Percentiles rank a stretch among this genome's conserved stretches.
phyloP scores from a whole-genome alignment of 805 yeast species.

The Ogataea neopini region DNA sequence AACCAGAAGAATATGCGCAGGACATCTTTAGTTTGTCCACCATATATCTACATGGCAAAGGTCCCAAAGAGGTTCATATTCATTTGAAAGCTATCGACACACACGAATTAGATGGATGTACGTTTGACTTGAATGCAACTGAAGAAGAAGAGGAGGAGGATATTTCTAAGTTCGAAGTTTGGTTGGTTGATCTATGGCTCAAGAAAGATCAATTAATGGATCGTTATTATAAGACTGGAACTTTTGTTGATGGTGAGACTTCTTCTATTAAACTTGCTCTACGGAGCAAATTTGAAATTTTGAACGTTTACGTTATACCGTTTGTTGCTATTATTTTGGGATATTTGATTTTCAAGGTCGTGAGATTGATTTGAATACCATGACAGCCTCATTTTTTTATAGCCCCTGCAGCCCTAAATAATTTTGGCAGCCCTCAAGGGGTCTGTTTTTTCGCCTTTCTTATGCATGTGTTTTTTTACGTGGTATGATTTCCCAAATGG shows the following conservation, averaged over 20 bases:
- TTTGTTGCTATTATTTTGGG: slow-evolving; percentile 4
- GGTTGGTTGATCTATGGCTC: slow-evolving; percentile 76
- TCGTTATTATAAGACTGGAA: slow-evolving; percentile 56
- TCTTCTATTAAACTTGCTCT: slow-evolving; percentile 25
- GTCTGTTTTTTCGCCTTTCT: no score
- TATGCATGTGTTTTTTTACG: no score
- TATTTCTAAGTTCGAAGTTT: slow-evolving; percentile 57
- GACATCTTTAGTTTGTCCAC: slow-evolving; percentile 64
- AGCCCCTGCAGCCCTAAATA: no score
- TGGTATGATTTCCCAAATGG: no score
- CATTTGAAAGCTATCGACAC: slow-evolving; percentile 61
- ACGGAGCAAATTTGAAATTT: slow-evolving; percentile 24
- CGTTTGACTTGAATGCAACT: slow-evolving; percentile 44
- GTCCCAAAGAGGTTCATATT: slow-evolving; percentile 67
- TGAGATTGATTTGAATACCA: background rate
- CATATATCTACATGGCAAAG: slow-evolving; percentile 66
- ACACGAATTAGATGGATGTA: slow-evolving; percentile 29
- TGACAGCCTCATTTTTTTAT: background rate
- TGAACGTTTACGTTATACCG: slow-evolving; percentile 33
- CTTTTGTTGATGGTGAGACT: slow-evolving; percentile 38
- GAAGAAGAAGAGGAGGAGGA: slow-evolving; percentile 42
- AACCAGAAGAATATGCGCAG: slow-evolving; percentile 69
- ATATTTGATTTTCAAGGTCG: background rate
- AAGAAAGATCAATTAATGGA: slow-evolving; percentile 76
- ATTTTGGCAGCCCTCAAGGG: no score